These are phyloP conservation scores for Colletotrichum abscissum DNA, from an alignment of 2,329 filamentous ascomycete species.

Conservation along the genomic window DNA sequence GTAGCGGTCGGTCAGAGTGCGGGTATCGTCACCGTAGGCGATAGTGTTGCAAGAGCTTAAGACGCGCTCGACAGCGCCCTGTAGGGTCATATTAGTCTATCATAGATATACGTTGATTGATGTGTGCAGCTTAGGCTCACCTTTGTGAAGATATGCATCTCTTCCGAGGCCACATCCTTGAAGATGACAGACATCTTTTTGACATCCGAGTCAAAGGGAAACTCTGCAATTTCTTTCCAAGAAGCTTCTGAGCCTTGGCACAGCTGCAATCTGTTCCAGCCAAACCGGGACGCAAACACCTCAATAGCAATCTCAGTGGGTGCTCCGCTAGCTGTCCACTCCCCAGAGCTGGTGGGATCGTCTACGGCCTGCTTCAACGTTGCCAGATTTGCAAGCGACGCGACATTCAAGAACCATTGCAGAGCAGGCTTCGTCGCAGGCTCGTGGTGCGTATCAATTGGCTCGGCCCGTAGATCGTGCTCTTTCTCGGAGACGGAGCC, in stretches of 20 bases:
- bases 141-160: neutral
- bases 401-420: conserved; percentile 45
- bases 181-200: conserved; percentile 36
- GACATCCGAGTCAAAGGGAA: conserved; percentile 35
- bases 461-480: too few relatives aligned
- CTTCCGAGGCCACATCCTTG: neutral
- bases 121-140: conserved; percentile 41
- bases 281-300: conserved; percentile 72
- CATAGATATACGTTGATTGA: conserved; percentile 55
- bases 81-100: too few relatives aligned
- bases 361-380: conserved; percentile 59
- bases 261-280: conserved; percentile 62
- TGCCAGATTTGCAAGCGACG: conserved; percentile 69
- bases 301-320: conserved; percentile 76
- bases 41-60: conserved; percentile 65
- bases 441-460: too few relatives aligned
- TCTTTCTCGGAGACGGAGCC: too few relatives aligned
- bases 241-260: conserved; percentile 48
- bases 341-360: conserved; percentile 33
- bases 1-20: conserved; percentile 53
- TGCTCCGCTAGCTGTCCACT: conserved; percentile 68
- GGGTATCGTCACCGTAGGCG: conserved; percentile 40
- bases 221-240: conserved; percentile 66
- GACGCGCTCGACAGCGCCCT: conserved; percentile 77
- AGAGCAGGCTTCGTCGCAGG: too few relatives aligned